Evolutionary conservation across 805 yeast species (phyloP).

Genomic region (Saccharomycopsis fermentans): DNA sequence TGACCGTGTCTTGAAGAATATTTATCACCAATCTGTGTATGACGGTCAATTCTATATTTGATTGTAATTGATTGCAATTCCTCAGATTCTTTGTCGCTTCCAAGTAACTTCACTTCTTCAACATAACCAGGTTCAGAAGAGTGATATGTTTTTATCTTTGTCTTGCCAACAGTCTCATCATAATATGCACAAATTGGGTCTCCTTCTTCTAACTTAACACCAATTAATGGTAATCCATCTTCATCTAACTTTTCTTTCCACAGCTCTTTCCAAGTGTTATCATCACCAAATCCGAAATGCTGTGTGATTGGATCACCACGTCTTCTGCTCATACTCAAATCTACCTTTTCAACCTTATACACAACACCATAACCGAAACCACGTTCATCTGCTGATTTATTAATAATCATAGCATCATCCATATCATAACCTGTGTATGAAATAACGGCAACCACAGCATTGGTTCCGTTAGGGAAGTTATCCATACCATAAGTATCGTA

Average conservation of each 20-base stretch:
- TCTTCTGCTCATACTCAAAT: conserved; percentile 63
- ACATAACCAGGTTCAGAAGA: conserved; percentile 90
- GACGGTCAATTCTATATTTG: conserved; percentile 83
- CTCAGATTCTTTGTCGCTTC: conserved; percentile 63
- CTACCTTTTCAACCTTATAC: conserved; percentile 88
- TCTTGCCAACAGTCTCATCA: conserved; percentile 84
- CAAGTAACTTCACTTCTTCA: conserved; percentile 87
- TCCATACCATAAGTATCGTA: conserved; percentile 97
- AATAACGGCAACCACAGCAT: conserved; percentile 97
- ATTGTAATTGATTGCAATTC: conserved; percentile 82
- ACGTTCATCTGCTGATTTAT: conserved; percentile 94
- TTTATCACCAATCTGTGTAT: conserved; percentile 94
- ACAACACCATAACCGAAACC: conserved; percentile 98
- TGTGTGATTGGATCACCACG: conserved; percentile 92
- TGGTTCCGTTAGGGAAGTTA: conserved; percentile 95
- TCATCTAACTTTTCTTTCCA: conserved; percentile 85
- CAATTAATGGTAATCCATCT: conserved; percentile 89
- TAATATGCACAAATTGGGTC: conserved; percentile 91
- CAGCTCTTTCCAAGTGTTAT: conserved; percentile 71
- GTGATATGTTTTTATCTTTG: conserved; percentile 87
- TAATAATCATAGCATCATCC: conserved; percentile 99
- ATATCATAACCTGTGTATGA: conserved; percentile 99
- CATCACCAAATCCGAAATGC: conserved; percentile 89
- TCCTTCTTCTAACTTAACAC: conserved; percentile 83
- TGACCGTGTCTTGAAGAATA: conserved; percentile 97